Evolutionary conservation across 1,284 basidiomycete genomes (phyloP), one percentile per base, ranked within the genome.

Genomic region (Vanrija sp.): DNA sequence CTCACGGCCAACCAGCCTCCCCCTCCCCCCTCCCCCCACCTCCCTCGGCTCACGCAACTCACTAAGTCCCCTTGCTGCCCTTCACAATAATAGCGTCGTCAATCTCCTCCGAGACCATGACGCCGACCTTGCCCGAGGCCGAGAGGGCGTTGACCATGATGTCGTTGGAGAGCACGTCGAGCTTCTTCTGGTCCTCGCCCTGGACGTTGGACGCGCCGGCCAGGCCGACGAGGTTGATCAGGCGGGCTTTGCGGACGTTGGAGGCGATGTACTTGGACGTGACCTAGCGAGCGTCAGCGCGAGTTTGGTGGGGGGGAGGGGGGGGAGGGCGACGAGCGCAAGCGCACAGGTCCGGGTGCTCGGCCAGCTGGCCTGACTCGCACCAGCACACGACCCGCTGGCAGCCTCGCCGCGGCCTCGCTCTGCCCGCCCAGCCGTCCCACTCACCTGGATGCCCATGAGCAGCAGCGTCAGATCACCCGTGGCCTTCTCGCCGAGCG

Each of bases 161-260:
- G 75, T 99, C 94, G 77, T 99, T 98, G 20, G 93, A 90, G 48
- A 98, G 82, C 19, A 98, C 88, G 72, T 98, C 95, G 53, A 99
- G 83, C 79, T 99, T 99, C 83, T 99, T 99, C 81, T 99, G 96
- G 74, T 98, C 96, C 76, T 98, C 96, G 46, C 96, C 96, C 77
- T 96, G 92, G 14, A 96, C 88, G 73, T 98, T 99, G 44, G 88
- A 88, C 69, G 94, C 90, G 19, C 96, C 96, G 12, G 96, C 96
- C 19, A 94, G 82, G 35, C 96, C 96, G 65, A 98, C 87, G 88
- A 99, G 83, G 77, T 99, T 98, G 79, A 98, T 97, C 63, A 99
- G 81, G 51, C 95, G 85, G 23, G 96, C 95, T 78, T 93, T 92
- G 65, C 96, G 86, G 62, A 98, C 96, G 67, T 97, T 98, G 65